These are phyloP conservation scores for Amoebophrya sp. DNA, from an alignment of 169 alveolate species.

Conservation along the genomic window DNA sequence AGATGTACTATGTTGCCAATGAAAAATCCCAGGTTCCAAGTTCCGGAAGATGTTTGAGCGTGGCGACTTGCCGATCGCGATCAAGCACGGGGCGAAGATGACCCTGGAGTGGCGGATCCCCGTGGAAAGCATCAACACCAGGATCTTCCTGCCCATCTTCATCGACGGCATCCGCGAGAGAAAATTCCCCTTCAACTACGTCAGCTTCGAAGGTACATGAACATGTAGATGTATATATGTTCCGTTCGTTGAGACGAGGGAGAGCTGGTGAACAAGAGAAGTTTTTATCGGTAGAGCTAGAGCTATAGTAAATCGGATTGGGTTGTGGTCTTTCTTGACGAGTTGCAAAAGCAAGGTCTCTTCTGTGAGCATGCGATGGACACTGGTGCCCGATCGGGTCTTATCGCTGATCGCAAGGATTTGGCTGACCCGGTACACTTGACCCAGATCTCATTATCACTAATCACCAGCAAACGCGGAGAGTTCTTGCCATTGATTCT, in stretches of 20 bases:
- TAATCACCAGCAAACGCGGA: too few species aligned
- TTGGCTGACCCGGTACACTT: too few species aligned
- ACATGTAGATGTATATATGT: not conserved
- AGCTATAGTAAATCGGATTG: too few species aligned
- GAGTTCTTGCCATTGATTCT: too few species aligned
- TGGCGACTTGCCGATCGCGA: constrained; percentile 3
- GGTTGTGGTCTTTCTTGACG: too few species aligned
- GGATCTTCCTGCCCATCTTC: constrained; percentile 16
- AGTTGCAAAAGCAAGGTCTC: too few species aligned
- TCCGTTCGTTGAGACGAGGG: not conserved
- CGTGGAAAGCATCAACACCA: not conserved
- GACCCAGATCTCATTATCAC: too few species aligned
- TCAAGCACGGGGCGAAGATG: constrained; percentile 12
- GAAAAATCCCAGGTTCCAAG: not conserved
- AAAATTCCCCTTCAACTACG: not conserved
- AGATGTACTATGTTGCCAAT: not conserved
- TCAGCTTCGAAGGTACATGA: not conserved
- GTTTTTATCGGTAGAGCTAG: too few species aligned
- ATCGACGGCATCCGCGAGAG: constrained; percentile 15
- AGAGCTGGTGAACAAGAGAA: too few species aligned
- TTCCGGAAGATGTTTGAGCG: constrained; percentile 17
- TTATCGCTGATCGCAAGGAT: too few species aligned
- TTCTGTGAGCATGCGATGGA: too few species aligned
- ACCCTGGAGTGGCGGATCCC: constrained; percentile 12
- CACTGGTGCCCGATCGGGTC: too few species aligned